Base-by-base conservation (phyloP, 2,329 filamentous ascomycete species). In the Nemania sp. region DNA sequence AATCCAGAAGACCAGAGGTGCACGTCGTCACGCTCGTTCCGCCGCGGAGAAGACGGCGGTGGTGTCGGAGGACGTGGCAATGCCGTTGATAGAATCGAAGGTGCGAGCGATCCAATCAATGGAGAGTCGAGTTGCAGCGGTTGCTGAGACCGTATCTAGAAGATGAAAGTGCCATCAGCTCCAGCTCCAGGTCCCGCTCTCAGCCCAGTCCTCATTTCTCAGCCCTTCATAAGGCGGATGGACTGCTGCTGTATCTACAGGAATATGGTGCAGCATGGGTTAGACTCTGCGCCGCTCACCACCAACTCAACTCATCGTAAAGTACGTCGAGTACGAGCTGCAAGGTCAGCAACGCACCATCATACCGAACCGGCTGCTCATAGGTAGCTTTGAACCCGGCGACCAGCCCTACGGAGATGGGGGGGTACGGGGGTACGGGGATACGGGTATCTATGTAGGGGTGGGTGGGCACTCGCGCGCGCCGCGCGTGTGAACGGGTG, bases 1-100 rank as follows among this genome's bases (percentile, higher is more conserved):
- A 65, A 66, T 64, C 68, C 63, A 51, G 60, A 59, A 64, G 67
- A 52, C 57, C 51, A 73, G 70, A 68, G 70, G 69, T 64, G 66
- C 68, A 64, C 65, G 65, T 61, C 54, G 48, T 49, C 54, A 36
- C 42, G 33, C 56, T n/a, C n/a, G n/a, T 56, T 64, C 62, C 63
- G 64, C 64, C 64, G 58, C 57, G 60, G 61, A 53, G 54, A 63
- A 51, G 61, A 57, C 54, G 54, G 58, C 41, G 54, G 51, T 59
- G 50, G 46, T 54, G 61, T 47, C 47, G 53, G 48, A 51, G 56
- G 59, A 50, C 52, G 52, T 56, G 57, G 48, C 34, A 55, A 53
- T 56, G 45, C 44, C 51, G 56, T 31, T 50, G 56, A 51, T 36
- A 52, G 40, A 56, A 52, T 58, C 56, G 52, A 55, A 55, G 55